Evolutionary conservation across 1,284 basidiomycete genomes (phyloP).

Genomic region (Irpex sp.): DNA sequence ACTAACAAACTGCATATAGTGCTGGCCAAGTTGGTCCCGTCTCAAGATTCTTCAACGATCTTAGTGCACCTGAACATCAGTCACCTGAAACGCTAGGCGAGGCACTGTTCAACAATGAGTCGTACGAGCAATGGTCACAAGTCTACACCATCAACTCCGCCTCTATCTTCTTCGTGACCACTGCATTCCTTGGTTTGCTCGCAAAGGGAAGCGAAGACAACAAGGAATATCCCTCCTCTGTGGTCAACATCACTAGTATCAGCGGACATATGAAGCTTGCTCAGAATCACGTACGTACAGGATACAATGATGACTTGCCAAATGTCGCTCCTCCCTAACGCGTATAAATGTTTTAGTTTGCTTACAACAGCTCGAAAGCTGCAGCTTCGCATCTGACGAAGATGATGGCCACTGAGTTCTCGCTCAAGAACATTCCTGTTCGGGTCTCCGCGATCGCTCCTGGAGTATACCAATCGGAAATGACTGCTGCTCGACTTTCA

Average conservation of each 20-base stretch:
- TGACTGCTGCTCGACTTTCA: slow-evolving; percentile 57
- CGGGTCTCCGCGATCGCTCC: slow-evolving; percentile 74
- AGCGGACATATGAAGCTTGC: slow-evolving; percentile 65
- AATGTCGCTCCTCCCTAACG: neutral
- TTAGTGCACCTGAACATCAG: slow-evolving; percentile 52
- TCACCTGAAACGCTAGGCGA: slow-evolving; percentile 59
- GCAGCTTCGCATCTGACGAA: slow-evolving; percentile 71
- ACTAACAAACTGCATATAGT: slow-evolving; percentile 32
- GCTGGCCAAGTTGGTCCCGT: slow-evolving; percentile 69
- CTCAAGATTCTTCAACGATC: slow-evolving; percentile 54
- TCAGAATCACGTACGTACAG: slow-evolving; percentile 64
- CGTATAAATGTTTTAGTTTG: slow-evolving; percentile 46
- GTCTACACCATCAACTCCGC: slow-evolving; percentile 66
- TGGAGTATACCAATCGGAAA: slow-evolving; percentile 71
- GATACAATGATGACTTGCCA: neutral
- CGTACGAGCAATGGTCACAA: slow-evolving; percentile 56
- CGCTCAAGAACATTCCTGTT: slow-evolving; percentile 61
- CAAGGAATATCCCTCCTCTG: slow-evolving; percentile 52
- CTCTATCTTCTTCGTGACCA: slow-evolving; percentile 71
- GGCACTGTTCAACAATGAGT: slow-evolving; percentile 65
- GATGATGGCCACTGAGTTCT: slow-evolving; percentile 73
- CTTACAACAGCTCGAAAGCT: slow-evolving; percentile 76
- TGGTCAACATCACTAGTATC: slow-evolving; percentile 77
- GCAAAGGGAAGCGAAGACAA: slow-evolving; percentile 63
- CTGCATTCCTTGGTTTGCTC: slow-evolving; percentile 72